phyloP scores from a whole-genome alignment of 2,329 filamentous ascomycete species.

The Raffaelea deltoideospora region DNA sequence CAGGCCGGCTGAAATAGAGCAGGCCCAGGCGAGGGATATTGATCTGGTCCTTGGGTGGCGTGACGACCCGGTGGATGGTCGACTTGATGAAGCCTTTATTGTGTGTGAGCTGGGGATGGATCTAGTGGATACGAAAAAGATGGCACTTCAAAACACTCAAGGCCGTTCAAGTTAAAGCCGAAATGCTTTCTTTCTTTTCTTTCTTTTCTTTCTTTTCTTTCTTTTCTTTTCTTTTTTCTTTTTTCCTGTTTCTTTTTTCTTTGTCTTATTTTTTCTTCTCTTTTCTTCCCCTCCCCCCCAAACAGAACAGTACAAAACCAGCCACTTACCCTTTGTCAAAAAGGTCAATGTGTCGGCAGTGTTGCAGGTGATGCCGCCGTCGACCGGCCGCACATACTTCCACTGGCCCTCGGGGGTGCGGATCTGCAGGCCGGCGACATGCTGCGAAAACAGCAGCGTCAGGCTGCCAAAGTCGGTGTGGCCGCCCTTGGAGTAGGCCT shows the following conservation, averaged over 20 bases:
- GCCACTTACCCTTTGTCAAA: constrained; percentile 5
- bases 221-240: not conserved
- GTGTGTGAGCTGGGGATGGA: constrained; percentile 3
- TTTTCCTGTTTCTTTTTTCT: not conserved
- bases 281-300: not conserved
- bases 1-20: constrained; percentile 32
- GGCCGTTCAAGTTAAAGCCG: no score
- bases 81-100: constrained; percentile 10
- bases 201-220: not conserved
- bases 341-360: constrained; percentile 20
- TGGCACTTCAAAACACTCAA: no score
- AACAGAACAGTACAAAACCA: not conserved
- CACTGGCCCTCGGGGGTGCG: constrained; percentile 39
- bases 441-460: constrained; percentile 62
- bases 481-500: constrained; percentile 37
- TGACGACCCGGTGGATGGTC: constrained; percentile 7
- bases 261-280: not conserved
- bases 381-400: constrained; percentile 29
- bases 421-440: constrained; percentile 78
- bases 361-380: constrained; percentile 28
- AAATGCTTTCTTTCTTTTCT: not conserved
- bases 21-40: constrained; percentile 32
- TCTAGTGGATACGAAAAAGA: not conserved
- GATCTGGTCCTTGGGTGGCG: constrained; percentile 21
- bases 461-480: constrained; percentile 73